Evolutionary conservation across 2,329 filamentous ascomycete genomes (phyloP), one percentile per base, ranked within the genome.

Genomic region (Thielaviopsis musarum): DNA sequence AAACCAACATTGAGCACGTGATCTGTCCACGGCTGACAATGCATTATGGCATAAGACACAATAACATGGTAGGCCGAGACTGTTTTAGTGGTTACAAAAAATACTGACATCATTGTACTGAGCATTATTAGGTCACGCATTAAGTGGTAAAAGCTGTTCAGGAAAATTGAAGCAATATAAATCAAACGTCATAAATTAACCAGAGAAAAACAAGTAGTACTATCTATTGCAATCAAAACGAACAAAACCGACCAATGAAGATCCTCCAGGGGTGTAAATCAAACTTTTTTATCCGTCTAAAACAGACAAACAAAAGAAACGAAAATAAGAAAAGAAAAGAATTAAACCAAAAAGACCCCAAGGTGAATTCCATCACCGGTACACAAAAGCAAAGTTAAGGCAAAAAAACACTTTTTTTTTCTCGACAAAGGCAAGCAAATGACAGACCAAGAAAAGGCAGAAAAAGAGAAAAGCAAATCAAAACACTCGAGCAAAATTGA

Each of bases 381-480:
- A 10, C 30, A 34, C 4, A 34, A 34, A 10, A 12, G 10, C 49
- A 19, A 26, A 59, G n/a, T n/a, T n/a, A 49, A 56, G 12, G 19
- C 17, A 41, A 61, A 55, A 52, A 19, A 54, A 19, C 38, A 19
- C 49, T 56, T 45, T 45, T 41, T 17, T 41, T 34, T 34, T 34
- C 30, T 34, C 30, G 30, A 34, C 24, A 34, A 34, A 34, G 30
- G 9, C 24, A 34, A 34, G 10, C 30, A 34, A 9, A 34, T 34
- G 30, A 12, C 30, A 34, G 30, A 56, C 45, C 52, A 19, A 52
- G 24, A 26, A 26, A 26, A 26, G 24, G 24, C 24, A 26, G n/a
- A 58, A 52, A 56, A 34, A 45, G 52, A 56, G 3, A 56, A 58
- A 24, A 57, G 55, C n/a, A 45, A 17, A 28, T 24, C 45, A 55